Base-by-base conservation (phyloP, 495 filamentous ascomycete species). In the Poronia punctata region DNA sequence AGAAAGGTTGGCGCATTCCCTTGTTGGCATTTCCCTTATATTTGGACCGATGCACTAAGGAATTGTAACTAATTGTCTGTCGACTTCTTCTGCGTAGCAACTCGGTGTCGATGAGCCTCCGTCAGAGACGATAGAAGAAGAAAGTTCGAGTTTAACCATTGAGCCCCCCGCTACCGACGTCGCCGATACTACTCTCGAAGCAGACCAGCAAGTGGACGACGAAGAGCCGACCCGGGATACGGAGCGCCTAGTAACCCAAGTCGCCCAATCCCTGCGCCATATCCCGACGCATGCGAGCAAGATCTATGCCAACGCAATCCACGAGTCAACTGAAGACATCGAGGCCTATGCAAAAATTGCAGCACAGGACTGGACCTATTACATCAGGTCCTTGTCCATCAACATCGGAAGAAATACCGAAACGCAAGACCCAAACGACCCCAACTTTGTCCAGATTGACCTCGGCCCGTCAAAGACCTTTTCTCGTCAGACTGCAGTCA, bases 301-400 rank as follows among this genome's bases (percentile, higher is more conserved):
- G 49, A 82, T 93, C 48, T 78, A 85, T 55, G 71, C 80, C 32
- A 94, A 86, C 56, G 62, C 68, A 38, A 70, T 86, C 40, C 78
- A 82, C 46, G 81, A 83, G 57, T 78, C 85, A 46, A 80, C 81
- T 26, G 74, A 82, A 39, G 82, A 80, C 19, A 82, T 88, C 49
- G 79, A 83, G 52, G 92, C 93, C 14, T 98, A 89, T 60, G 92
- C 92, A 11, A 95, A 95, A 64, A 83, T 98, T 45, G 80, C 87
- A 25, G 92, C 88, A 23, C 75, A 79, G 39, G 83, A 87, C 53
- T 98, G 92, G 92, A 95, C 90, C 7, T 98, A 86, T 62, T 96
- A 88, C 59, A 80, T 97, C 47, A 84, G 82, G 47, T 79, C 78
- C 19, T 72, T 88, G 32, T 72, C 75, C 38, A 76, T 94, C 55